Conservation (phyloP, 2,329 filamentous ascomycete genomes). For the Colletotrichum euphorbiae region DNA sequence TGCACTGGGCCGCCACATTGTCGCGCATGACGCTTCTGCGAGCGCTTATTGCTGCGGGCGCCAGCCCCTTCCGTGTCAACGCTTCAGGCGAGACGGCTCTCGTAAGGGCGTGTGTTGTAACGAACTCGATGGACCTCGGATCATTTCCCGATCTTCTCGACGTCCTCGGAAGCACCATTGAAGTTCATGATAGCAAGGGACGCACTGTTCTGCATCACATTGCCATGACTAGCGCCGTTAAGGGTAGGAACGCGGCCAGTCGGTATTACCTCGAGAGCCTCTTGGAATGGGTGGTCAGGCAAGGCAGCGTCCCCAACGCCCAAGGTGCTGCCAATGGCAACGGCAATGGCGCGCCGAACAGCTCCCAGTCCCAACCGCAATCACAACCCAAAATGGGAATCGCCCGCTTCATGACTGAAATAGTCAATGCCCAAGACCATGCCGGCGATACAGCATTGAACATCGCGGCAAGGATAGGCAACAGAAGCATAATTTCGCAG, state of each 20-base stretch:
- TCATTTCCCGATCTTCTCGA: slow-evolving; percentile 93
- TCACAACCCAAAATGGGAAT: slow-evolving; percentile 79
- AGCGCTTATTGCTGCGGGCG: slow-evolving; percentile 84
- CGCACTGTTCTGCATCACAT: slow-evolving; percentile 96
- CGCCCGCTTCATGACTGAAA: slow-evolving; percentile 94
- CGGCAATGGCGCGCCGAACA: slow-evolving; percentile 50
- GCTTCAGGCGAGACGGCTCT: slow-evolving; percentile 90
- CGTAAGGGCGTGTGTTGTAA: slow-evolving; percentile 92
- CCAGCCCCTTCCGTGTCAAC: slow-evolving; percentile 89
- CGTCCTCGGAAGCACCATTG: slow-evolving; percentile 88
- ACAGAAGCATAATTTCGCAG: slow-evolving; percentile 95
- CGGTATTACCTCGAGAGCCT: slow-evolving; percentile 96
- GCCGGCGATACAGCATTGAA: slow-evolving; percentile 95
- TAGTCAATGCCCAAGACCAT: slow-evolving; percentile 95
- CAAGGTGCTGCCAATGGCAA: slow-evolving; percentile 51
- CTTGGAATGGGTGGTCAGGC: slow-evolving; percentile 92
- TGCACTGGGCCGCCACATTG: slow-evolving; percentile 96
- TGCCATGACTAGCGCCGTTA: slow-evolving; percentile 93
- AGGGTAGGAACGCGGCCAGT: slow-evolving; percentile 89
- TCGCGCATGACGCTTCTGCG: slow-evolving; percentile 86
- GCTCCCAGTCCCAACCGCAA: slow-evolving; percentile 51
- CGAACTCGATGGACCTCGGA: slow-evolving; percentile 91
- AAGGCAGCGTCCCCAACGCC: slow-evolving; percentile 74
- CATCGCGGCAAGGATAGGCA: slow-evolving; percentile 91
- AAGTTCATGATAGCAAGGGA: slow-evolving; percentile 88